Base-by-base conservation (phyloP, 352 stramenopile species). In the Phytopythium montanum region DNA sequence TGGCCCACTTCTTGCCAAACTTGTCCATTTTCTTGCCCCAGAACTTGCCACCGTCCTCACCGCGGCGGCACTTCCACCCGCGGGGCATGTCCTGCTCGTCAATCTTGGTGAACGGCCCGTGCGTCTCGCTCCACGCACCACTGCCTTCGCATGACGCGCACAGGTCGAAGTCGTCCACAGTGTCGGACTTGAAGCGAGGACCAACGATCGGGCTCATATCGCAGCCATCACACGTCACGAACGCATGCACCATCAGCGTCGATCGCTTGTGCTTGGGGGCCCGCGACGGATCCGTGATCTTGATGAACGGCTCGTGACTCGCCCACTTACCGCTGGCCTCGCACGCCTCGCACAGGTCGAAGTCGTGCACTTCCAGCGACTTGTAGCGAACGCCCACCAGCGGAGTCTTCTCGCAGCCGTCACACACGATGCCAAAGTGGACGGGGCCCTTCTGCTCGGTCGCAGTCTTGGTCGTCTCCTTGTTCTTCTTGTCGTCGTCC, bases 341-440 rank as follows among this genome's bases (percentile, higher is more conserved):
- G 62, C 86, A 95, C 10, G 48, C 63, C 56, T 80, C 70, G 58
- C 85, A 95, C 41, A 96, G 50, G 45, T 96, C 86, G 60, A 95
- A 95, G 64, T 95, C 68, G 2, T 69, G 49, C 8, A 74, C 67
- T 29, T 88, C 71, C n/a, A 85, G 56, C 21, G 79, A 88, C 73
- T 95, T 95, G 81, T 88, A 96, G 46, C 83, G 86, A 6, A 79
- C 65, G 18, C 85, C 85, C 31, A 81, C 48, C 3, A 94, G 61
- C 7, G 81, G 80, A 2, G 29, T 56, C 71, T 79, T 77, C 23
- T 84, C 60, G 58, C 85, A 89, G 21, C 79, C 75, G 49, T 87
- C 64, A n/a, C 79, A 89, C 19, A 73, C 56, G 3, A 89, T 50
- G 10, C 57, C 66, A 7, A 73, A 49, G 46, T 89, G 79, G 18